Evolutionary conservation across 1,284 basidiomycete genomes (phyloP).

Genomic region (Rhizoctonia solani): DNA sequence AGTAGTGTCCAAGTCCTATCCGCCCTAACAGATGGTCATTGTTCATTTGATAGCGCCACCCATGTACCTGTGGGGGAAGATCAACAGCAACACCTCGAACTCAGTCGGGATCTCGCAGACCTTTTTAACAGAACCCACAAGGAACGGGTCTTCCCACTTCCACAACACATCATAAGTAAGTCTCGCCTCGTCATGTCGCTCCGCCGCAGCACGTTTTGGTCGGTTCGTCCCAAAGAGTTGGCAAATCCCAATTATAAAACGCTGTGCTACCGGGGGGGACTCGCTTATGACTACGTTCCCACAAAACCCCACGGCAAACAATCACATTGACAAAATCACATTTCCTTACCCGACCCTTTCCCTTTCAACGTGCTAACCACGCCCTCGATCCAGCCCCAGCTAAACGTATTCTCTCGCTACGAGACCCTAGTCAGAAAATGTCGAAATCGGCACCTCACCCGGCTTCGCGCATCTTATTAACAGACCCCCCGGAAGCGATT

Average conservation of each 20-base stretch:
- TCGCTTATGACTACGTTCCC: too few relatives aligned
- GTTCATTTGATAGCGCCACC: slow-evolving; percentile 62
- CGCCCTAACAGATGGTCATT: too few relatives aligned
- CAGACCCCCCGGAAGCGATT: slow-evolving; percentile 70
- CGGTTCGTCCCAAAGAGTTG: background rate
- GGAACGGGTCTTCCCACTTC: slow-evolving; percentile 69
- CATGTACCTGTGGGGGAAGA: slow-evolving; percentile 96
- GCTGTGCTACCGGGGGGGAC: too few relatives aligned
- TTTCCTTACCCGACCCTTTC: slow-evolving; percentile 18
- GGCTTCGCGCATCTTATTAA: slow-evolving; percentile 84
- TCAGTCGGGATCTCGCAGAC: slow-evolving; percentile 82
- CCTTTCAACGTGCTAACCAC: slow-evolving; percentile 1
- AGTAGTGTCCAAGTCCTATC: slow-evolving; percentile 4
- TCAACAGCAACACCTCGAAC: slow-evolving; percentile 91
- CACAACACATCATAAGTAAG: slow-evolving; percentile 76
- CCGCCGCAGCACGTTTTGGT: background rate
- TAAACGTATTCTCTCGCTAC: slow-evolving; percentile 79
- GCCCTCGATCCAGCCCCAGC: slow-evolving; percentile 62
- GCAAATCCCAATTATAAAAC: too few relatives aligned
- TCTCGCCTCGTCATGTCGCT: slow-evolving; percentile 34
- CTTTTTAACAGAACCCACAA: slow-evolving; percentile 71
- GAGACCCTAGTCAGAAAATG: slow-evolving; percentile 89
- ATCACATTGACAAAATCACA: too few relatives aligned
- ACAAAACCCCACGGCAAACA: too few relatives aligned
- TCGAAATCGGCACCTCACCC: slow-evolving; percentile 87